A percentile compares a stretch with the other conserved stretches of the same genome.
Evolutionary conservation across 345 rosid species (phyloP).

Genomic region (Eucalyptus polybractea): DNA sequence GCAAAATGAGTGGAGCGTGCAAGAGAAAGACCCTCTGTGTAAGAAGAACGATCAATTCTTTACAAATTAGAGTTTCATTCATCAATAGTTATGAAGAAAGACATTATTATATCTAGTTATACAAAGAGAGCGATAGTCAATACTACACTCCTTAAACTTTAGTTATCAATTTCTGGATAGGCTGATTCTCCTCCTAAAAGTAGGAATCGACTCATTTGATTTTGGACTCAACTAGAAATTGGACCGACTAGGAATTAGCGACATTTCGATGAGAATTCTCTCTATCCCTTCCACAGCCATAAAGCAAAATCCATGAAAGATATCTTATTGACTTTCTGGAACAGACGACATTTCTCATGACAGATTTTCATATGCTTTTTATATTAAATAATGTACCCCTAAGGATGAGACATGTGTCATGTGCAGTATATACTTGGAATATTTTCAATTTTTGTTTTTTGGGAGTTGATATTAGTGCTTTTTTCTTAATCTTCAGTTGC

Average conservation of each 20-base stretch:
- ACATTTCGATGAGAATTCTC: not conserved
- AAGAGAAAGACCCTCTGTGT: too few species aligned
- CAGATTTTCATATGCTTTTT: not conserved
- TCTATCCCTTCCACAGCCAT: fast-evolving
- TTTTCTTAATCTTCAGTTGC: not conserved
- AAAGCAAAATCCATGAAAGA: not conserved
- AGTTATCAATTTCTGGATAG: too few species aligned
- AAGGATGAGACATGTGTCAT: not conserved
- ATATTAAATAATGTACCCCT: not conserved
- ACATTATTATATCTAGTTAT: too few species aligned
- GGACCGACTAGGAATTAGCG: fast-evolving
- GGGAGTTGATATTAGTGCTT: not conserved
- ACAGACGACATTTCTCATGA: not conserved
- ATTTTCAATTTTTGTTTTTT: not conserved
- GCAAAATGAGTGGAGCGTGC: not conserved
- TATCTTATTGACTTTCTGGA: not conserved
- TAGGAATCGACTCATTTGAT: fast-evolving
- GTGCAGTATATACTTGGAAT: too few species aligned
- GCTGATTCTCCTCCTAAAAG: not conserved
- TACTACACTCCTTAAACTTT: too few species aligned
- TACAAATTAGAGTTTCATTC: not conserved
- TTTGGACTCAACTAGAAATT: fast-evolving
- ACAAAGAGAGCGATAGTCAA: too few species aligned
- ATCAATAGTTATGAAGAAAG: fast-evolving
- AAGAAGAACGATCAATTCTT: not conserved